Evolutionary conservation across 2,329 filamentous ascomycete species (phyloP).

Genomic region (Aspergillus clavatus): DNA sequence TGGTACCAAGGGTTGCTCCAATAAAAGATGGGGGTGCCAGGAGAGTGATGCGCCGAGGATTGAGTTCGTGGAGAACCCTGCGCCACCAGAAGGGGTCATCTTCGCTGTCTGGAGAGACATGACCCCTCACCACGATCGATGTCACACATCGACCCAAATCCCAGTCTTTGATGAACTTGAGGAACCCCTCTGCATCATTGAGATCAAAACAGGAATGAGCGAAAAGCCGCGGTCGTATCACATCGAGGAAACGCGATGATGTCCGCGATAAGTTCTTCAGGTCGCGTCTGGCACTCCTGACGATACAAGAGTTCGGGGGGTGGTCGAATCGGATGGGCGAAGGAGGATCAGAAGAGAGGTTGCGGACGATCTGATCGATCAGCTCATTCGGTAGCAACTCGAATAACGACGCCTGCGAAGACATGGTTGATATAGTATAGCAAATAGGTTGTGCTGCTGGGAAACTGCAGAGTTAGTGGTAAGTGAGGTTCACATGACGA

Average conservation of each 20-base stretch:
- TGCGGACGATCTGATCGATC: constrained; percentile 53
- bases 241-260: constrained; percentile 50
- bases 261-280: constrained; percentile 56
- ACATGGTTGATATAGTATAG: constrained; percentile 8
- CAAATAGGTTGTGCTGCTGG: constrained; percentile 6
- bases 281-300: constrained; percentile 29
- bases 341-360: constrained; percentile 48
- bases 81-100: constrained; percentile 49
- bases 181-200: constrained; percentile 29
- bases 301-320: constrained; percentile 46
- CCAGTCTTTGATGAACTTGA: constrained; percentile 34
- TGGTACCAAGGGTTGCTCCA: constrained; percentile 55
- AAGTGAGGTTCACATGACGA: constrained; percentile 12
- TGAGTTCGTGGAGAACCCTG: constrained; percentile 50
- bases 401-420: constrained; percentile 20
- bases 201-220: constrained; percentile 45
- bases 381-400: constrained; percentile 57
- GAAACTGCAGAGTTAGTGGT: constrained; percentile 1
- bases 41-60: constrained; percentile 53
- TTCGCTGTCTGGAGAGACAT: constrained; percentile 37
- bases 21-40: constrained; percentile 60
- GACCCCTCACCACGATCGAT: constrained; percentile 45
- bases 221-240: constrained; percentile 55
- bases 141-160: constrained; percentile 38
- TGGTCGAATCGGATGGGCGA: constrained; percentile 48